Conservation (phyloP, 2,329 filamentous ascomycete genomes). For the Pseudopithomyces maydicus region DNA sequence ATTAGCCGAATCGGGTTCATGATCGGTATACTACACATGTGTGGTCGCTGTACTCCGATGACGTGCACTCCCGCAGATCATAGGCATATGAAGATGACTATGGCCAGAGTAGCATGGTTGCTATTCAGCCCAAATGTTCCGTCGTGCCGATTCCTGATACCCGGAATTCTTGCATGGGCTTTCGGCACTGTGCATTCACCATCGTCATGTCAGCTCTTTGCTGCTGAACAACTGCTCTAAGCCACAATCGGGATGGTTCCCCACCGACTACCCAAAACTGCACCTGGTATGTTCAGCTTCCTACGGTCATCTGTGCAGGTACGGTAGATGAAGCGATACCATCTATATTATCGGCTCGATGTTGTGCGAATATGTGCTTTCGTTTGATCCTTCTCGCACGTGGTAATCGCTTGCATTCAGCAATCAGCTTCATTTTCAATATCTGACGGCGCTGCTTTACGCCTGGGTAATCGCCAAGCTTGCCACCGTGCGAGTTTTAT, state of each 20-base stretch:
- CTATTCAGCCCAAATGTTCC: constrained; percentile 5
- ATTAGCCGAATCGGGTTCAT: constrained; percentile 9
- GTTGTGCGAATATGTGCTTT: background rate
- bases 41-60: constrained; percentile 5
- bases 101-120: background rate
- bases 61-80: background rate
- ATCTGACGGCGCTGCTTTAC: constrained; percentile 4
- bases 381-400: constrained; percentile 5
- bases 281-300: background rate
- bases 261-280: background rate
- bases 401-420: background rate
- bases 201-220: background rate
- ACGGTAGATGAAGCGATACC: background rate
- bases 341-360: background rate
- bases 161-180: background rate
- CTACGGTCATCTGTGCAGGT: background rate
- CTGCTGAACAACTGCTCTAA: background rate
- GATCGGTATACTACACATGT: too few species aligned
- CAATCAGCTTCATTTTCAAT: background rate
- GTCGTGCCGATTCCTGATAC: constrained; percentile 3
- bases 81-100: background rate
- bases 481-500: background rate
- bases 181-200: background rate
- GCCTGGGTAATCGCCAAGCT: constrained; percentile 1
- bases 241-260: background rate